Percentiles rank a stretch among this genome's conserved stretches.
Conservation (phyloP, 2,329 filamentous ascomycete genomes). For the Colletotrichum sp. region DNA sequence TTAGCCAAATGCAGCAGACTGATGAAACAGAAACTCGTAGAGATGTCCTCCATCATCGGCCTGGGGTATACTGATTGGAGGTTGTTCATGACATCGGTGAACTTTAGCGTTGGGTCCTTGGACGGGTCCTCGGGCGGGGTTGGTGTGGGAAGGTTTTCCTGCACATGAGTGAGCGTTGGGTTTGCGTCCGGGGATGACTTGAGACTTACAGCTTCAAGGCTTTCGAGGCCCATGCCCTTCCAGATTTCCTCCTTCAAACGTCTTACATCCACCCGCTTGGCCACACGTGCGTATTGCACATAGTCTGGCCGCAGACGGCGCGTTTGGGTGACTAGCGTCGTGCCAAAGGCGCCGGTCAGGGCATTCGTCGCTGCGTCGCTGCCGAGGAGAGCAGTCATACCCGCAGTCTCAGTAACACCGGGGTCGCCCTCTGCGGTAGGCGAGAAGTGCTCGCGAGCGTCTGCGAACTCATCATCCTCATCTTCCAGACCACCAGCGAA, state of each 20-base stretch:
- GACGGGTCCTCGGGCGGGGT: constrained; percentile 32
- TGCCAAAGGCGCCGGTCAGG: constrained; percentile 62
- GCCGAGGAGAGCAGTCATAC: constrained; percentile 55
- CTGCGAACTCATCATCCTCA: constrained; percentile 78
- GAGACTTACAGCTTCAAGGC: constrained; percentile 41
- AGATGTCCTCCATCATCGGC: constrained; percentile 89
- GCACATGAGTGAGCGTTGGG: background rate
- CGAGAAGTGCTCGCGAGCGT: constrained; percentile 81
- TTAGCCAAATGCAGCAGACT: constrained; percentile 90
- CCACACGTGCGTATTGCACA: constrained; percentile 72
- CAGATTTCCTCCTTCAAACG: constrained; percentile 74
- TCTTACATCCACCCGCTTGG: constrained; percentile 75
- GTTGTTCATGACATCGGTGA: constrained; percentile 91
- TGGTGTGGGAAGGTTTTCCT: constrained; percentile 23
- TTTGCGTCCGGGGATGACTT: background rate
- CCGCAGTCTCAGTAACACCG: constrained; percentile 50
- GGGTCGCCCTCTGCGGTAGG: constrained; percentile 62
- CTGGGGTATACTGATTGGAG: constrained; percentile 87
- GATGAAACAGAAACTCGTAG: constrained; percentile 92
- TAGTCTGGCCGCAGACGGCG: constrained; percentile 70
- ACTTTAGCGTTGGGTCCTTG: constrained; percentile 70
- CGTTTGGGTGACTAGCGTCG: constrained; percentile 70
- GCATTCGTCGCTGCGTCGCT: constrained; percentile 54
- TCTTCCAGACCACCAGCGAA: constrained; percentile 65
- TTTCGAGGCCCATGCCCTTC: constrained; percentile 68